Percentiles rank a stretch among this genome's conserved stretches.
Evolutionary conservation across 495 filamentous ascomycete species (phyloP).

Genomic region (Talaromyces liani): DNA sequence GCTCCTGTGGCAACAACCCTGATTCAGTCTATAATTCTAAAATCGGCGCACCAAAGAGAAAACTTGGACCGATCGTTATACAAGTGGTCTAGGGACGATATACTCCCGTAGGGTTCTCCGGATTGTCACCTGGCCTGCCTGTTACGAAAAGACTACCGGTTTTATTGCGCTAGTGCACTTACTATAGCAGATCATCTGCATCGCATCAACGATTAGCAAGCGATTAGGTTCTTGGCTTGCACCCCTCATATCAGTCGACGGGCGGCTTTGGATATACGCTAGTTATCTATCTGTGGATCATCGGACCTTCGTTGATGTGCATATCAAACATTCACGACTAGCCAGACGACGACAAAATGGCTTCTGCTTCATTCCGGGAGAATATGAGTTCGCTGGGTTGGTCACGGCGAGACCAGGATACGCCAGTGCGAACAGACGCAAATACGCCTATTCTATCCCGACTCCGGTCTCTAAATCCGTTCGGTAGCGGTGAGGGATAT

Average conservation of each 20-base stretch:
- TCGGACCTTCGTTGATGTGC: neutral
- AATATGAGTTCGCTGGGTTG: slow-evolving; percentile 93
- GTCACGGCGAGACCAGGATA: slow-evolving; percentile 77
- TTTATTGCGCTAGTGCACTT: slow-evolving; percentile 21
- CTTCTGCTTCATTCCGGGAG: slow-evolving; percentile 82
- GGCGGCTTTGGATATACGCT: neutral
- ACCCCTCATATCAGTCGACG: slow-evolving; percentile 1
- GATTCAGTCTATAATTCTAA: neutral
- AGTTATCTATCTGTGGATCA: slow-evolving; percentile 2
- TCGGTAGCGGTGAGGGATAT: slow-evolving; percentile 74
- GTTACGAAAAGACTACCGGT: slow-evolving; percentile 7
- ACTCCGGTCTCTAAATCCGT: slow-evolving; percentile 82
- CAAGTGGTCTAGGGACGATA: neutral
- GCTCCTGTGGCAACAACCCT: neutral
- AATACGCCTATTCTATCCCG: slow-evolving; percentile 69
- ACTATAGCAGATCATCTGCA: slow-evolving; percentile 51
- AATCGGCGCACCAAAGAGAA: neutral
- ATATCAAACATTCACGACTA: neutral
- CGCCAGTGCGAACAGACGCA: slow-evolving; percentile 70
- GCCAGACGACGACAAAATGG: slow-evolving; percentile 48
- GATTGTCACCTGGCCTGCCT: slow-evolving; percentile 12
- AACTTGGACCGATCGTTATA: neutral
- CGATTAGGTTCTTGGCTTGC: slow-evolving; percentile 5
- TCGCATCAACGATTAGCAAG: slow-evolving; percentile 18
- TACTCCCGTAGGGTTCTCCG: neutral